These are phyloP conservation scores for Boletellus deceptivus DNA, from an alignment of 1,284 basidiomycete genomes.

Conservation along the genomic window DNA sequence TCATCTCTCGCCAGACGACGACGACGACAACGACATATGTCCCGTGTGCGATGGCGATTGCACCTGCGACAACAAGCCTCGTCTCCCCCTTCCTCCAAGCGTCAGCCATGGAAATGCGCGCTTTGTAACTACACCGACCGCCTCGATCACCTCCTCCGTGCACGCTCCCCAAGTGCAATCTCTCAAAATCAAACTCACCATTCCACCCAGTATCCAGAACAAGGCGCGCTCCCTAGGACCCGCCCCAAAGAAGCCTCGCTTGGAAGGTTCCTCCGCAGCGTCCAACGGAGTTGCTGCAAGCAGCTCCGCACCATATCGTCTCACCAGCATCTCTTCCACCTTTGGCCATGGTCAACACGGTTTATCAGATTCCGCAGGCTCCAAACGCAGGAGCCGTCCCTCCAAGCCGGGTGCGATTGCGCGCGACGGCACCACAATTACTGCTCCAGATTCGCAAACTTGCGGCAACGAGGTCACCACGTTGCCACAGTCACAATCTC, in stretches of 20 bases:
- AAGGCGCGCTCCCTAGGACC: conserved; percentile 36
- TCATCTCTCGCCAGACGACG: conserved; percentile 42
- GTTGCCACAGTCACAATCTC: conserved; percentile 36
- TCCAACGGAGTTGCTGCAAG: conserved; percentile 19
- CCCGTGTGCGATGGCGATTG: conserved; percentile 84
- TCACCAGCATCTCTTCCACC: conserved; percentile 22
- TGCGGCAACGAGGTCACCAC: conserved; percentile 32
- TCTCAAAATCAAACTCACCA: conserved; percentile 75
- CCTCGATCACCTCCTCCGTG: conserved; percentile 21
- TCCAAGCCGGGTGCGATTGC: conserved; percentile 42
- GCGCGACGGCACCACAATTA: conserved; percentile 27
- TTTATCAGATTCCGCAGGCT: conserved; percentile 33
- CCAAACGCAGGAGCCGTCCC: conserved; percentile 56
- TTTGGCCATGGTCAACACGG: conserved; percentile 25
- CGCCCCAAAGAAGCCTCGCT: conserved; percentile 21
- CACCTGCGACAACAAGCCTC: conserved; percentile 58
- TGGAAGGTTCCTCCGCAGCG: conserved; percentile 12
- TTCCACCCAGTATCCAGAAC: conserved; percentile 52
- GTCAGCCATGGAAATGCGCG: conserved; percentile 26
- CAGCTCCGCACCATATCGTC: conserved; percentile 15
- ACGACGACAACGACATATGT: conserved; percentile 79
- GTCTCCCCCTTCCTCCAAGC: conserved; percentile 27
- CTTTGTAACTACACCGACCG: conserved; percentile 30
- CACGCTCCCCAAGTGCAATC: conserved; percentile 36
- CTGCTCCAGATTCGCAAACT: conserved; percentile 17